Conservation (phyloP, 768 basidiomycete genomes). For the Termitomyces sp. region DNA sequence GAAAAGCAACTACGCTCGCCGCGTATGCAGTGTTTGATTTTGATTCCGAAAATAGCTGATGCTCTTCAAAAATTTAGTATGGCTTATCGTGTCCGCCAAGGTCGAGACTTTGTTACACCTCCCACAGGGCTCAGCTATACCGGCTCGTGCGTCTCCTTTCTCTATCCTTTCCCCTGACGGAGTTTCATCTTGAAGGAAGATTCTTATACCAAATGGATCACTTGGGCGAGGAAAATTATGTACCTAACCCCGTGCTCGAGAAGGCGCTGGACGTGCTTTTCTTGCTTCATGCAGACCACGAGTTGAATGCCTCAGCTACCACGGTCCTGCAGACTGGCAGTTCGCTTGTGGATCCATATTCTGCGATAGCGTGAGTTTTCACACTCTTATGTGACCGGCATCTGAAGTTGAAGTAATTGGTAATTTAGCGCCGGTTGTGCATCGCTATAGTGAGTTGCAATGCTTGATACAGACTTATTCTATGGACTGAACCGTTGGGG, state of each 20-base stretch:
- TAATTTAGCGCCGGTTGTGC: slow-evolving; percentile 71
- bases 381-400: neutral
- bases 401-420: neutral
- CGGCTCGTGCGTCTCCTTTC: slow-evolving; percentile 55
- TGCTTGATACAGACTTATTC: neutral
- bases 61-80: slow-evolving; percentile 42
- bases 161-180: neutral
- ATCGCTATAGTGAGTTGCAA: slow-evolving; percentile 67
- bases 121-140: slow-evolving; percentile 81
- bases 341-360: slow-evolving; percentile 88
- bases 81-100: slow-evolving; percentile 91
- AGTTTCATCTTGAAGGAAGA: slow-evolving; percentile 24
- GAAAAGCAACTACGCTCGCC: slow-evolving; percentile 84
- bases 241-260: slow-evolving; percentile 78
- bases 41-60: neutral
- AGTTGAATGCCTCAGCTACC: slow-evolving; percentile 81
- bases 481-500: neutral
- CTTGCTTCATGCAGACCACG: slow-evolving; percentile 87
- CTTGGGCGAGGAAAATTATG: slow-evolving; percentile 64
- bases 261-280: slow-evolving; percentile 87
- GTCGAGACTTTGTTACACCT: slow-evolving; percentile 81
- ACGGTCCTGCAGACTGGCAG: slow-evolving; percentile 86
- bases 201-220: slow-evolving; percentile 93
- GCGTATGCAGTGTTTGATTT: slow-evolving; percentile 44
- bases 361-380: slow-evolving; percentile 64